Conservation (phyloP, 257 asterid species). For the Penstemon davidsonii region DNA sequence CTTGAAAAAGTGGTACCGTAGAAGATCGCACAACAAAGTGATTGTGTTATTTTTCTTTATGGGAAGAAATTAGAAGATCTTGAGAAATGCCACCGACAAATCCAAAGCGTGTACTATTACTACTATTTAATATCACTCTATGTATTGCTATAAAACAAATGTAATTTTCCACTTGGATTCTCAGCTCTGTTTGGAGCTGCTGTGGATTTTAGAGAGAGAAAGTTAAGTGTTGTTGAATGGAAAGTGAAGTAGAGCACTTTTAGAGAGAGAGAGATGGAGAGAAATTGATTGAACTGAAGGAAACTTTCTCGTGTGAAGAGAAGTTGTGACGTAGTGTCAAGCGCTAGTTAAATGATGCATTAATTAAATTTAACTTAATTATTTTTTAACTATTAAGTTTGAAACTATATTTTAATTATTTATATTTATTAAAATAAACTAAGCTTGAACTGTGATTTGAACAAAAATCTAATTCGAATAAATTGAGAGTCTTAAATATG, state of each 20-base stretch:
- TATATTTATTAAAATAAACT: too few species aligned
- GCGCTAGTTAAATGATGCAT: background rate
- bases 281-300: constrained; percentile 14
- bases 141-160: background rate
- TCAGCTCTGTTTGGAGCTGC: constrained; percentile 19
- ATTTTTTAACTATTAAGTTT: background rate
- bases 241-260: background rate
- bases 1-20: constrained; percentile 18
- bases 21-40: constrained; percentile 26
- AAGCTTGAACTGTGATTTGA: too few species aligned
- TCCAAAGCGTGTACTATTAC: background rate
- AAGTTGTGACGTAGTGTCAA: background rate
- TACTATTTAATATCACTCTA: too few species aligned
- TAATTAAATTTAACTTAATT: background rate
- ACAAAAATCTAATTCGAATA: too few species aligned
- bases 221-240: constrained; percentile 14
- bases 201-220: constrained; percentile 25
- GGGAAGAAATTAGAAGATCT: constrained; percentile 6
- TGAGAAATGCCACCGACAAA: constrained; percentile 34
- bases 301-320: constrained; percentile 16
- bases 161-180: constrained; percentile 21
- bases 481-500: too few species aligned
- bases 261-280: background rate
- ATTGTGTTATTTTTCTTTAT: background rate
- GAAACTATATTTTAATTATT: too few species aligned